These are phyloP conservation scores for Ceratonia siliqua DNA, from an alignment of 306 rosid species.

Conservation along the genomic window DNA sequence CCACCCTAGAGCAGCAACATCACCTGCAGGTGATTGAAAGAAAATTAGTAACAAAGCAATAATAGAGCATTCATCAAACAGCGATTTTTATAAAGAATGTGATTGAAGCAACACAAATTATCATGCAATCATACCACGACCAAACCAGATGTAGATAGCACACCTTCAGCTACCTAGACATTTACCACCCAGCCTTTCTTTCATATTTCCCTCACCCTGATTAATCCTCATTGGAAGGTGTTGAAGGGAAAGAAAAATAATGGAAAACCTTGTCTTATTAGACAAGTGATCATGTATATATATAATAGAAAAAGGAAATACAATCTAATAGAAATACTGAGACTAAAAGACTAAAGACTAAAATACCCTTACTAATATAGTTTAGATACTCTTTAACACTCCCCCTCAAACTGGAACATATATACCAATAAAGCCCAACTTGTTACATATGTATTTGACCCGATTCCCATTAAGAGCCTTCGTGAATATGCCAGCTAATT, in stretches of 20 bases:
- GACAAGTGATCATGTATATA: too few species aligned
- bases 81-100: background rate
- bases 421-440: too few species aligned
- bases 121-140: background rate
- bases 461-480: too few species aligned
- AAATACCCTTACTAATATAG: too few species aligned
- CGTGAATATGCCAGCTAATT: too few species aligned
- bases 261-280: too few species aligned
- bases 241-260: background rate
- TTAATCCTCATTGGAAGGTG: background rate
- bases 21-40: conserved; percentile 57
- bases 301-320: too few species aligned
- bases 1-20: conserved; percentile 86
- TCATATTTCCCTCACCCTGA: background rate
- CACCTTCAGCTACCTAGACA: background rate
- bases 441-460: too few species aligned
- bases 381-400: too few species aligned
- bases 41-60: conserved; percentile 19
- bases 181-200: background rate
- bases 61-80: conserved; percentile 3
- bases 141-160: background rate
- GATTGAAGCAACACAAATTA: conserved; percentile 9
- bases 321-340: too few species aligned
- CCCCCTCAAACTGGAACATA: too few species aligned
- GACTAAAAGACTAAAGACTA: too few species aligned